Base-by-base conservation (phyloP, 345 rosid genomes). In the Citrus sinensis region DNA sequence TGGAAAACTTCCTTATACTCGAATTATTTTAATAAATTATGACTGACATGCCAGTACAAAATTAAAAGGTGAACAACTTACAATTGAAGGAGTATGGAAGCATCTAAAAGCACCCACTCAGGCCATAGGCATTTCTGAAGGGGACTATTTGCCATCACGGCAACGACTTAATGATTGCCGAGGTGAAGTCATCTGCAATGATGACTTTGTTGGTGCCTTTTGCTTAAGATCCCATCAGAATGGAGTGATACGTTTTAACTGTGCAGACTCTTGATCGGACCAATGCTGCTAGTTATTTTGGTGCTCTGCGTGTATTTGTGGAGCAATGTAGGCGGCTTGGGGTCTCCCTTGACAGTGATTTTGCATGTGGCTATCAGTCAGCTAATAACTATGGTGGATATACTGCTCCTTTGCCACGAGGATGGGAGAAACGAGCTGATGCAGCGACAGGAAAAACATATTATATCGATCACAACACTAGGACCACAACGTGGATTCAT, bases 221-320 rank as follows among this genome's bases (percentile, higher is more conserved):
- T 96, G 99, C 86, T 87, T 96, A 86, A 88, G 99, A 85, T 86
- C 93, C 54, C 98, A 88, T 88, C 99, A 96, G 86, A 96, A 91
- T 86, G 98, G 98, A 74, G 99, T 90, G 40, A 83, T 94, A 84
- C 99, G 99, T 42, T 94, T 91, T 85, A 96, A 96, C 83, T 96
- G 98, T 76, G 97, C 99, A 1, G 99, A 96, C 88, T 96, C 85
- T 94, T 86, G 99, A 96, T 84, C 88, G 99, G 83, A 94, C 99
- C 51, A 96, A 96, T 86, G 98, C 99, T 77, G 98, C 98, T 83
- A 96, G 97, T 85, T 96, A 87, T 81, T 96, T 96, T 74, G 94
- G 99, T 46, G 88, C 97, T 72, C 92, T 92, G 76, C 99, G 94
- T 86, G 97, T 93, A 83, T 96, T 96, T 87, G 93, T 92, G 77